Evolutionary conservation across 305 asterid genomes (phyloP).

Genomic region (Ajuga reptans): DNA sequence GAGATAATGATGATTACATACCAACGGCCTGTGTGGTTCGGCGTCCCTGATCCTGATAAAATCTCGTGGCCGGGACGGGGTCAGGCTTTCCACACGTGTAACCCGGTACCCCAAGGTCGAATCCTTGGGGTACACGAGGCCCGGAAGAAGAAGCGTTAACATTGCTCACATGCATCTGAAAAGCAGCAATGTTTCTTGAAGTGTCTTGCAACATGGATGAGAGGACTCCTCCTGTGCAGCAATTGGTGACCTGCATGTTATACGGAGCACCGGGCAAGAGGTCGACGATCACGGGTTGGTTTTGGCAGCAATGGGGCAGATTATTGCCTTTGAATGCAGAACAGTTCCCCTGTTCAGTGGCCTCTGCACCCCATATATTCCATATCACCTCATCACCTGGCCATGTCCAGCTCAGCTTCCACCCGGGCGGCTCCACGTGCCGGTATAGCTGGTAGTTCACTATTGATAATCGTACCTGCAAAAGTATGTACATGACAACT

Average conservation of each 20-base stretch:
- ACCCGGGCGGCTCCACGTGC: conserved; percentile 63
- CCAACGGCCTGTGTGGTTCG: conserved; percentile 67
- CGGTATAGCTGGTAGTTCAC: conserved; percentile 68
- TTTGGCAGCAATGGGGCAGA: conserved; percentile 65
- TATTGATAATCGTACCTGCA: conserved; percentile 46
- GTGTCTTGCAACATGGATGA: conserved; percentile 54
- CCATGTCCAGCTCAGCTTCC: conserved; percentile 77
- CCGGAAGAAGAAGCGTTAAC: neutral
- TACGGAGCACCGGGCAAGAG: conserved; percentile 59
- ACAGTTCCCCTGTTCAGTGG: conserved; percentile 77
- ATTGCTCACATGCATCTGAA: conserved; percentile 50
- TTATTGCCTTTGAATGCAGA: conserved; percentile 36
- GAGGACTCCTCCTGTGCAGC: conserved; percentile 70
- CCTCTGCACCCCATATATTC: conserved; percentile 59
- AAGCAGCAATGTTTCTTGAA: conserved; percentile 27
- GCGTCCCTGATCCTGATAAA: conserved; percentile 45
- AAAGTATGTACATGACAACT: neutral
- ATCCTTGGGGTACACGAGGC: conserved; percentile 27
- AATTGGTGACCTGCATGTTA: conserved; percentile 47
- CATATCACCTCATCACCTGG: conserved; percentile 54
- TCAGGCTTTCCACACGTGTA: conserved; percentile 61
- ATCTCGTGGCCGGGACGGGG: conserved; percentile 52
- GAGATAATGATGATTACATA: neutral
- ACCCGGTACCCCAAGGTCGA: conserved; percentile 39
- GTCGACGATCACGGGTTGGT: conserved; percentile 54